Evolutionary conservation across 2,329 filamentous ascomycete species (phyloP).

Genomic region (Diplodia scrobiculata): DNA sequence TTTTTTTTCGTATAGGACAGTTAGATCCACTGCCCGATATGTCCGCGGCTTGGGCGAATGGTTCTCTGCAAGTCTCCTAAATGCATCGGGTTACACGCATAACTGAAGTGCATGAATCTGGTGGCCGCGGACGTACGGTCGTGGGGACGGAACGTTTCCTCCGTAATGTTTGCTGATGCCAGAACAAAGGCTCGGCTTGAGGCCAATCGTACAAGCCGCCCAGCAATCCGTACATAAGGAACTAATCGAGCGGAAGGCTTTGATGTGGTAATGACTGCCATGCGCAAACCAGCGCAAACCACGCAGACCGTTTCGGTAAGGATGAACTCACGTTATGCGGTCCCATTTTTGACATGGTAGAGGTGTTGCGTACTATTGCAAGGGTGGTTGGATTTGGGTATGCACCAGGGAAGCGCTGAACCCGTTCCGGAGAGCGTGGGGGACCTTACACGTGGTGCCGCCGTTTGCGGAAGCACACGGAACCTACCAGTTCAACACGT

Average conservation of each 20-base stretch:
- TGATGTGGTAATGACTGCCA: not conserved
- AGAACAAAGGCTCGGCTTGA: not conserved
- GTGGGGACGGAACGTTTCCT: not conserved
- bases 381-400: not conserved
- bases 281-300: not conserved
- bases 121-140: not conserved
- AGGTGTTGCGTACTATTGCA: not conserved
- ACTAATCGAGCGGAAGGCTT: not conserved
- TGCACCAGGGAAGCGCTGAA: not conserved
- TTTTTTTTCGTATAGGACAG: not conserved
- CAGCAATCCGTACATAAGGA: not conserved
- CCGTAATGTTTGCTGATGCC: not conserved
- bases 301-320: not conserved
- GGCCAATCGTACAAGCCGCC: not conserved
- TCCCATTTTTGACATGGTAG: not conserved
- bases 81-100: not conserved
- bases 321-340: not conserved
- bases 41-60: no score
- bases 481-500: not conserved
- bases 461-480: not conserved
- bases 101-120: not conserved
- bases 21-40: not conserved
- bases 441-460: not conserved
- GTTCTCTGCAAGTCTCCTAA: not conserved
- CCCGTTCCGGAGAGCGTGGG: not conserved